phyloP scores from a whole-genome alignment of 257 asterid species.

The Fraxinus pennsylvanica region DNA sequence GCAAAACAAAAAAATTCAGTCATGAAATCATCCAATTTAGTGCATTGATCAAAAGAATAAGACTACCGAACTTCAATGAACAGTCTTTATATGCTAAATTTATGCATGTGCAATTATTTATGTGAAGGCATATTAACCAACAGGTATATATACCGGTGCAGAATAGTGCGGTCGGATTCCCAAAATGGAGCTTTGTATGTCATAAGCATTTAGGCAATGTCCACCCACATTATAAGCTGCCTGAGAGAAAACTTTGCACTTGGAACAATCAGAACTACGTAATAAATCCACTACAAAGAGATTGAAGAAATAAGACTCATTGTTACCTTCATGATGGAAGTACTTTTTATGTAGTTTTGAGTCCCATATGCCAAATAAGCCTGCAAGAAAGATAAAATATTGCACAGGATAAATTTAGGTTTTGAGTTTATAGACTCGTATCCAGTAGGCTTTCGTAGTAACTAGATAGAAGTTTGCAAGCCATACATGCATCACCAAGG shows the following conservation, averaged over 20 bases:
- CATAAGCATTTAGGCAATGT: slow-evolving; percentile 68
- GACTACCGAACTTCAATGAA: neutral
- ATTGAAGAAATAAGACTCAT: slow-evolving; percentile 1
- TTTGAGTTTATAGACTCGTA: neutral
- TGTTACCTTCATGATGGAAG: slow-evolving; percentile 68
- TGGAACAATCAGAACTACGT: slow-evolving; percentile 25
- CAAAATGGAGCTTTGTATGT: slow-evolving; percentile 73
- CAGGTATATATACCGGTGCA: slow-evolving; percentile 58
- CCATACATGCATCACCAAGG: slow-evolving; percentile 87
- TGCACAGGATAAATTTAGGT: neutral
- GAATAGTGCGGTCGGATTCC: slow-evolving; percentile 82
- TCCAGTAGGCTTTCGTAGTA: neutral
- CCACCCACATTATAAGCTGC: slow-evolving; percentile 93
- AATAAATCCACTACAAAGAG: slow-evolving; percentile 12
- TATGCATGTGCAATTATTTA: neutral
- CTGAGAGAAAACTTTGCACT: slow-evolving; percentile 33
- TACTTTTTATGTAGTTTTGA: slow-evolving; percentile 59
- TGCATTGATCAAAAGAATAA: slow-evolving; percentile 14
- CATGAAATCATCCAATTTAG: neutral
- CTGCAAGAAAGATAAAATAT: slow-evolving; percentile 43
- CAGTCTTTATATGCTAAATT: neutral
- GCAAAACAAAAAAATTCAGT: neutral
- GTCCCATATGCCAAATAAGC: slow-evolving; percentile 91
- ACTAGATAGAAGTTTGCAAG: slow-evolving; percentile 26
- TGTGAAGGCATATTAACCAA: neutral